Conservation (phyloP, 257 asterid species). For the Solanum bulbocastanum region DNA sequence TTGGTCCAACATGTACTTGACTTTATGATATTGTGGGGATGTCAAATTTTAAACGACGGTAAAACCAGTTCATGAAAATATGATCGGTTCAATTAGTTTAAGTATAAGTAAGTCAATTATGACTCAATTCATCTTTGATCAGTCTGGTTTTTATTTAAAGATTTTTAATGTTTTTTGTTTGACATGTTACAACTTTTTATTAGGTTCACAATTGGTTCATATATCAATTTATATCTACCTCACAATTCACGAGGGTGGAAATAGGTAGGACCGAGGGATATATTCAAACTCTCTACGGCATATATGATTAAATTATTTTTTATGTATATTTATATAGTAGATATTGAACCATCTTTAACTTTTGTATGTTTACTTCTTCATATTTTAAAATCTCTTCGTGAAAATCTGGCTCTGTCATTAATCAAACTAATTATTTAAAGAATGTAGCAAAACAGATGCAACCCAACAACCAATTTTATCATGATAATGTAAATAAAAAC, state of each 20-base stretch:
- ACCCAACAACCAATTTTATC: not conserved
- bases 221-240: not conserved
- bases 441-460: not conserved
- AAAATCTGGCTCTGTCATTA: too few relatives aligned
- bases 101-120: not conserved
- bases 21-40: not conserved
- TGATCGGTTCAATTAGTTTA: not conserved
- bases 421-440: too few relatives aligned
- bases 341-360: not conserved
- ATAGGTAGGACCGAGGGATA: not conserved
- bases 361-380: not conserved
- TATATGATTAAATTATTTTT: too few relatives aligned
- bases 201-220: not conserved
- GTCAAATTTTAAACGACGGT: not conserved
- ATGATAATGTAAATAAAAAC: not conserved
- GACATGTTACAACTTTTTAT: not conserved
- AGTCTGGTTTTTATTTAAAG: not conserved
- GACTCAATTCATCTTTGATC: not conserved
- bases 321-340: too few relatives aligned
- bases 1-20: not conserved
- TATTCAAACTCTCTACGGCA: not conserved
- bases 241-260: not conserved
- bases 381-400: not conserved
- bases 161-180: not conserved
- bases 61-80: not conserved